These are phyloP conservation scores for Teratosphaeriaceae sp. DNA, from an alignment of 2,329 filamentous ascomycete genomes.

Conservation along the genomic window DNA sequence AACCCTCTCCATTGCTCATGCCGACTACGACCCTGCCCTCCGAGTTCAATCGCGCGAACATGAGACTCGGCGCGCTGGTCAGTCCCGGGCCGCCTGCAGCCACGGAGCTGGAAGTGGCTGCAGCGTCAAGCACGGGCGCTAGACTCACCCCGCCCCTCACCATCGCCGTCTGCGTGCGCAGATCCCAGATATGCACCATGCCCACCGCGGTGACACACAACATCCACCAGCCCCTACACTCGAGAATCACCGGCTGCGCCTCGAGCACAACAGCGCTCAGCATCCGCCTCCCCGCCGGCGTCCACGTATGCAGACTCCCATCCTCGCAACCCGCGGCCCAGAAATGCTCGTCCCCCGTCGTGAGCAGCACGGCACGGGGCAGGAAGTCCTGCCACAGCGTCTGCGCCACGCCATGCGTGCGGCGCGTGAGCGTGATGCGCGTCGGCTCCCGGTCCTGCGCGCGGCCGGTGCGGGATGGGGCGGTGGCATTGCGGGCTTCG, in stretches of 20 bases:
- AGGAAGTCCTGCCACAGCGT: slow-evolving; percentile 92
- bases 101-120: no score
- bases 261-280: slow-evolving; percentile 82
- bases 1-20: slow-evolving; percentile 90
- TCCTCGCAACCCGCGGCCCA: slow-evolving; percentile 95
- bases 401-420: slow-evolving; percentile 47
- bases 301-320: slow-evolving; percentile 84
- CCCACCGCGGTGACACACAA: slow-evolving; percentile 84
- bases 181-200: slow-evolving; percentile 88
- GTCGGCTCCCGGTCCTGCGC: slow-evolving; percentile 69
- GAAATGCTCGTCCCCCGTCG: slow-evolving; percentile 83
- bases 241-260: slow-evolving; percentile 87
- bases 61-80: slow-evolving; percentile 74
- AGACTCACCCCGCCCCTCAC: slow-evolving; percentile 83
- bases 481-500: slow-evolving; percentile 74
- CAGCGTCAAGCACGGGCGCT: slow-evolving; percentile 81
- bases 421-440: slow-evolving; percentile 67
- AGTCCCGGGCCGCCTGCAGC: slow-evolving; percentile 70
- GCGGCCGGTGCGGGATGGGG: slow-evolving; percentile 52
- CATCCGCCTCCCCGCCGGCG: slow-evolving; percentile 78
- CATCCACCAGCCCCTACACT: slow-evolving; percentile 83
- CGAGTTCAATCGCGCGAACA: slow-evolving; percentile 85
- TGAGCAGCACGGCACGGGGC: slow-evolving; percentile 76
- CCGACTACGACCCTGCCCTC: slow-evolving; percentile 82
- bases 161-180: slow-evolving; percentile 57